Evolutionary conservation across 2,329 filamentous ascomycete species (phyloP).

Genomic region (Cordyceps fumosorosea): DNA sequence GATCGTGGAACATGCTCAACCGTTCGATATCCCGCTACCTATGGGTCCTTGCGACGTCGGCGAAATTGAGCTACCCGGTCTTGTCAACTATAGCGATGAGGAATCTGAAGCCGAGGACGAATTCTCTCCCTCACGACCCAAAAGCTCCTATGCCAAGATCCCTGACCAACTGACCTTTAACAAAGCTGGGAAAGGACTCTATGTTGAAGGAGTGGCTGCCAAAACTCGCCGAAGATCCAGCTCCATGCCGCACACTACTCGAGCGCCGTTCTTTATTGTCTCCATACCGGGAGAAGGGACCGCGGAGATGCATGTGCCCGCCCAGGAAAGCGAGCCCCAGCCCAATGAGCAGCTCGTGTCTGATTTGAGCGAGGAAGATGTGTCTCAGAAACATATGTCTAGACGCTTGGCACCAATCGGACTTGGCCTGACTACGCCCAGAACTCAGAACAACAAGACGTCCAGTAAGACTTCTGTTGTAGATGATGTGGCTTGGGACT

Average conservation of each 20-base stretch:
- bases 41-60: conserved; percentile 60
- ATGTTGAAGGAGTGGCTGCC: conserved; percentile 31
- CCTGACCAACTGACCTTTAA: not conserved
- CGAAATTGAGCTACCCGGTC: conserved; percentile 73
- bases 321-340: not conserved
- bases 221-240: conserved; percentile 37
- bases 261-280: conserved; percentile 12
- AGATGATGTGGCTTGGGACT: conserved; percentile 9
- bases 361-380: not conserved
- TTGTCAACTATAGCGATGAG: conserved; percentile 56
- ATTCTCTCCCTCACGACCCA: conserved; percentile 32
- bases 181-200: conserved; percentile 24
- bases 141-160: conserved; percentile 32
- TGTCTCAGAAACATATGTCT: not conserved
- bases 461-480: not conserved
- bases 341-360: not conserved
- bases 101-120: conserved; percentile 43
- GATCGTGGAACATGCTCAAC: conserved; percentile 25
- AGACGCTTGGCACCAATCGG: not conserved
- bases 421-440: conserved; percentile 2
- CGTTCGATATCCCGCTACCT: conserved; percentile 57
- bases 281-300: not conserved
- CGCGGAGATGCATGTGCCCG: not conserved
- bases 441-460: not conserved
- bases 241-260: conserved; percentile 39